These are phyloP conservation scores for Bipolaris cookei DNA, from an alignment of 2,329 filamentous ascomycete species.

Conservation along the genomic window DNA sequence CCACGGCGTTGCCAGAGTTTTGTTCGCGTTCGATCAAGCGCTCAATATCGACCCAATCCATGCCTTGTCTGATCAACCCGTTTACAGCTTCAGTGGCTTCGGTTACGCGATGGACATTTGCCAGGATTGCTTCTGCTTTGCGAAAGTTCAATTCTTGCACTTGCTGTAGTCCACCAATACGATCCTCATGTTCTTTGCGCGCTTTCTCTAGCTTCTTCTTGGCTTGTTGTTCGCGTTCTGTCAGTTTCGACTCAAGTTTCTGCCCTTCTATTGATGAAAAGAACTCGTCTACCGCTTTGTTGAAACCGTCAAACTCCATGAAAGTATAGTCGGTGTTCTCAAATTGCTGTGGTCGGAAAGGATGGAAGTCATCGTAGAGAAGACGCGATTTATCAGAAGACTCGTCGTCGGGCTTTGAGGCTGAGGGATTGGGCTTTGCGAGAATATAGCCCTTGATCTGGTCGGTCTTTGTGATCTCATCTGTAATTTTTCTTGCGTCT, in stretches of 20 bases:
- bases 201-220: slow-evolving; percentile 87
- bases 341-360: slow-evolving; percentile 84
- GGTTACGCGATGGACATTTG: slow-evolving; percentile 87
- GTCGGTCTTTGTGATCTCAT: slow-evolving; percentile 70
- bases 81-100: slow-evolving; percentile 94
- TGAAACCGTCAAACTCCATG: slow-evolving; percentile 82
- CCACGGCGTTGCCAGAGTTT: slow-evolving; percentile 79
- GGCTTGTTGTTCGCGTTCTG: slow-evolving; percentile 80
- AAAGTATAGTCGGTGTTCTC: slow-evolving; percentile 71
- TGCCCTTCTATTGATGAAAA: slow-evolving; percentile 96
- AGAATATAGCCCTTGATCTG: slow-evolving; percentile 85
- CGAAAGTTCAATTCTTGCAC: slow-evolving; percentile 81
- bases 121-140: slow-evolving; percentile 88
- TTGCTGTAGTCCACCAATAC: slow-evolving; percentile 82
- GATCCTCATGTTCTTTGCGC: slow-evolving; percentile 79
- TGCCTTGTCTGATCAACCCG: slow-evolving; percentile 86
- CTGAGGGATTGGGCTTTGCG: slow-evolving; percentile 63
- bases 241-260: slow-evolving; percentile 81
- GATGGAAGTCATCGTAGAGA: slow-evolving; percentile 94
- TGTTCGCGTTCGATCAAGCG: slow-evolving; percentile 89
- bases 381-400: slow-evolving; percentile 56
- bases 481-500: slow-evolving; percentile 72
- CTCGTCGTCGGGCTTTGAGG: slow-evolving; percentile 48
- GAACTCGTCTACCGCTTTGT: slow-evolving; percentile 93
- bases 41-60: slow-evolving; percentile 96